Evolutionary conservation across 148 eudicot species (phyloP).

Genomic region (Arbutus unedo): DNA sequence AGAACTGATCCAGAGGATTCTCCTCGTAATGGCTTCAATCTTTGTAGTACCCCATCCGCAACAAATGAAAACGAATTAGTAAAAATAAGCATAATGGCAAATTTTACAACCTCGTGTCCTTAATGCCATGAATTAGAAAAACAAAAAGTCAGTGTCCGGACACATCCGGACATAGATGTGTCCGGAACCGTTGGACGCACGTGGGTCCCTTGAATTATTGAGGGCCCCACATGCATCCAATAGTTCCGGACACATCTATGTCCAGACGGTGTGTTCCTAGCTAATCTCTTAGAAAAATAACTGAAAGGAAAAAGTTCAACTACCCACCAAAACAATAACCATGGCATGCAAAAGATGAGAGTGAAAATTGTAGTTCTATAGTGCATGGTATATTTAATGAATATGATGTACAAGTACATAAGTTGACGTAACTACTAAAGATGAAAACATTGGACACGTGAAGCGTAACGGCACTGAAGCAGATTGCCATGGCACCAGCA

Average conservation of each 20-base stretch:
- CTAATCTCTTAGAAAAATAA: not conserved
- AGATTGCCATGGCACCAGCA: not conserved
- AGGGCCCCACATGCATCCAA: no score
- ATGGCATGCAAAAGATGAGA: not conserved
- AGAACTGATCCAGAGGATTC: slow-evolving; percentile 77
- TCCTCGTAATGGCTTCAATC: slow-evolving; percentile 93
- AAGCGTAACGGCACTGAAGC: not conserved
- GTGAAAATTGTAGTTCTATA: not conserved
- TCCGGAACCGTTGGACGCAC: no score
- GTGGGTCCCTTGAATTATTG: no score
- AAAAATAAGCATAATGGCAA: not conserved
- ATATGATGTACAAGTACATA: not conserved
- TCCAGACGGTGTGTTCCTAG: no score
- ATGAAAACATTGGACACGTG: not conserved
- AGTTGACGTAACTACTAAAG: not conserved
- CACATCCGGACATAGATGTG: no score
- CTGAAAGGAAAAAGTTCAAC: not conserved
- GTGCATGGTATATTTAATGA: not conserved
- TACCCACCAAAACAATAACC: not conserved
- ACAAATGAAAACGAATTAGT: not conserved
- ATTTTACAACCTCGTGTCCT: not conserved
- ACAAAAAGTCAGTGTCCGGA: no score
- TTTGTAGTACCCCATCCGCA: slow-evolving; percentile 14
- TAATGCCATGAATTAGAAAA: not conserved
- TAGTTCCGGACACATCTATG: no score